Evolutionary conservation across 257 asterid genomes (phyloP).

Genomic region (Solanum medicagineum): DNA sequence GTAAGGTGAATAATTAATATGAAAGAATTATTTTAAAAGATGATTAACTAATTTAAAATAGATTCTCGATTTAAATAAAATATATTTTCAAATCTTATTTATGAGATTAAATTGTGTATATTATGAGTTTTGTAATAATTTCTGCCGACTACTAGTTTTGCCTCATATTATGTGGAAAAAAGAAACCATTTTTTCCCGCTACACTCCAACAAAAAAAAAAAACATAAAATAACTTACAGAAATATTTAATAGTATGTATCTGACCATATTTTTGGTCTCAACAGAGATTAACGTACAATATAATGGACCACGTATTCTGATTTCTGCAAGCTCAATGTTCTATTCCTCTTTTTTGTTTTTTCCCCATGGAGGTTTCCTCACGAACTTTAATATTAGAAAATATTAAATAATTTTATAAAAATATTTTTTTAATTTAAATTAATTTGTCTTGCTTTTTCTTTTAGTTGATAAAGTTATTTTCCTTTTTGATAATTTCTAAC

Average conservation of each 20-base stretch:
- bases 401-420: neutral
- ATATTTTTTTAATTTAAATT: too few species aligned
- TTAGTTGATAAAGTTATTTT: too few species aligned
- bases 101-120: too few species aligned
- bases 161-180: neutral
- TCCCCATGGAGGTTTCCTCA: neutral
- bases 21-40: too few species aligned
- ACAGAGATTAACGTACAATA: conserved; percentile 1
- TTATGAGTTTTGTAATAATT: neutral
- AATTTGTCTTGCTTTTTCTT: too few species aligned
- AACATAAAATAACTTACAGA: neutral
- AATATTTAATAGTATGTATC: neutral
- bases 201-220: neutral
- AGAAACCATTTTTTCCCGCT: neutral
- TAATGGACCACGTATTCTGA: conserved; percentile 27
- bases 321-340: conserved; percentile 1
- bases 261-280: neutral
- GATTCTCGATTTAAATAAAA: too few species aligned
- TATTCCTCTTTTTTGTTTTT: conserved; percentile 6
- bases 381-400: neutral
- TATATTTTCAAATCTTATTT: too few species aligned
- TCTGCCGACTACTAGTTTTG: neutral
- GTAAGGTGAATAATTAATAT: too few species aligned
- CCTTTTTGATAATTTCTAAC: neutral
- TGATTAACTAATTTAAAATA: too few species aligned